A percentile compares a stretch with the other conserved stretches of the same genome.
phyloP scores from a whole-genome alignment of 805 yeast genomes.

The Trichomonascus vanleenenianus region DNA sequence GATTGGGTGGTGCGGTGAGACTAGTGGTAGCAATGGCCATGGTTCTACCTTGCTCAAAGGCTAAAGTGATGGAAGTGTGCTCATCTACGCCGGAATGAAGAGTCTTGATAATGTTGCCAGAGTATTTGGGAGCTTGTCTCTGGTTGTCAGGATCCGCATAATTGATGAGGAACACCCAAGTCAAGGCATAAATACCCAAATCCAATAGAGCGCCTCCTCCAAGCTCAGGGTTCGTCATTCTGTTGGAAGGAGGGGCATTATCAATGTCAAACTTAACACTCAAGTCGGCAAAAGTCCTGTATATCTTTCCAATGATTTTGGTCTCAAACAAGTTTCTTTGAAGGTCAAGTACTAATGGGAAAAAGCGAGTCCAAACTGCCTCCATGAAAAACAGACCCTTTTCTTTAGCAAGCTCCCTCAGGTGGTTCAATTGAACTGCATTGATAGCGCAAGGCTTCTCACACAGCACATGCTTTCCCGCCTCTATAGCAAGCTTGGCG shows the following conservation, averaged over 20 bases:
- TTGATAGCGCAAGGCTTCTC: slow-evolving; percentile 51
- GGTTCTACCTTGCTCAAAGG: slow-evolving; percentile 12
- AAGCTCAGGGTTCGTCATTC: slow-evolving; percentile 37
- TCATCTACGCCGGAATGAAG: slow-evolving; percentile 12
- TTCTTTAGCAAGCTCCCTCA: slow-evolving; percentile 37
- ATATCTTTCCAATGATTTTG: slow-evolving; percentile 39
- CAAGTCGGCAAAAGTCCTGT: slow-evolving; percentile 38
- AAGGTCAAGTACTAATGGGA: slow-evolving; percentile 36
- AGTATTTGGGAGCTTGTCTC: slow-evolving; percentile 9
- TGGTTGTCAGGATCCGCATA: slow-evolving; percentile 15
- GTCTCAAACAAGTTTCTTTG: slow-evolving; percentile 33
- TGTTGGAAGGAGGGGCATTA: slow-evolving; percentile 28
- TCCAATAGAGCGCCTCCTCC: slow-evolving; percentile 55
- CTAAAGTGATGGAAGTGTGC: slow-evolving; percentile 7
- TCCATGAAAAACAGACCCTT: slow-evolving; percentile 46
- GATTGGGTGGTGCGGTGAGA: slow-evolving; percentile 6
- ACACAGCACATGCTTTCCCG: slow-evolving; percentile 44
- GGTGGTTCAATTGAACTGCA: slow-evolving; percentile 34
- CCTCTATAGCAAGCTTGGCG: slow-evolving; percentile 35
- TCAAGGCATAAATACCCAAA: slow-evolving; percentile 45
- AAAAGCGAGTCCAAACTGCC: slow-evolving; percentile 35
- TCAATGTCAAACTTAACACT: slow-evolving; percentile 32
- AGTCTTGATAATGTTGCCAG: slow-evolving; percentile 10
- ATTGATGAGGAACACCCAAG: slow-evolving; percentile 26
- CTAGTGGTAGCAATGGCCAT: slow-evolving; percentile 11